Base-by-base conservation (phyloP, 192 early-diverging fungal genomes). In the Cetraspora pellucida region DNA sequence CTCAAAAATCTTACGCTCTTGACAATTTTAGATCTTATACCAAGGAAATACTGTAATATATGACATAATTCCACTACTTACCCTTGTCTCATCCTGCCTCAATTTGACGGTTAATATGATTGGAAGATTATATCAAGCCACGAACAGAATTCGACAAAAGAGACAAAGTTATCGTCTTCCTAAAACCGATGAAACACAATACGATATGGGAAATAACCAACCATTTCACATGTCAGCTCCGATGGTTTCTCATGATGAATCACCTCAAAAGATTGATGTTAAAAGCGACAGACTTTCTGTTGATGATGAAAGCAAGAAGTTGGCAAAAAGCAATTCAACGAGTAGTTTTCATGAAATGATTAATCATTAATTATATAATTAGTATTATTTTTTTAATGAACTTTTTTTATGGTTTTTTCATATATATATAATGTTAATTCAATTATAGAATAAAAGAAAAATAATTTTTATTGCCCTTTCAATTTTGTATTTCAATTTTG, bases 21-120 rank as follows among this genome's bases (percentile, higher is more conserved):
- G 7, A 37, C 7, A 37, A 37, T 37, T 6, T 27, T 59, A 73
- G 72, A 27, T 73, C 3, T 58, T 73, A 44, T 73, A 59, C 45
- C n/a, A 31, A n/a, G 0, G 10, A 3, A 44, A 5, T 10, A 28
- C 55, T 27, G 10, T 73, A 0, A 13, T 54, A 59, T 73, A 59
- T 59, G n/a, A 45, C 21, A 59, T 73, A 28, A 73, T 73, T 59
- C 72, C 72, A 37, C 17, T 59, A 1, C 30, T 47, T 13, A n/a
- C 66, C 13, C 66, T 68, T 68, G 16, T 45, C 66, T 64, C 61
- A 6, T 27, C 61, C 8, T 64, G 27, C 3, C 14, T 64, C 23
- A 64, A 31, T 9, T 17, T 64, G 11, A 17, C 23, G 28, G 28
- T 64, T 17, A 64, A 64, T 37, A 31, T 64, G 7, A 28, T 64